These are phyloP conservation scores for Fusarium armeniacum DNA, from an alignment of 2,329 filamentous ascomycete genomes.

Conservation along the genomic window DNA sequence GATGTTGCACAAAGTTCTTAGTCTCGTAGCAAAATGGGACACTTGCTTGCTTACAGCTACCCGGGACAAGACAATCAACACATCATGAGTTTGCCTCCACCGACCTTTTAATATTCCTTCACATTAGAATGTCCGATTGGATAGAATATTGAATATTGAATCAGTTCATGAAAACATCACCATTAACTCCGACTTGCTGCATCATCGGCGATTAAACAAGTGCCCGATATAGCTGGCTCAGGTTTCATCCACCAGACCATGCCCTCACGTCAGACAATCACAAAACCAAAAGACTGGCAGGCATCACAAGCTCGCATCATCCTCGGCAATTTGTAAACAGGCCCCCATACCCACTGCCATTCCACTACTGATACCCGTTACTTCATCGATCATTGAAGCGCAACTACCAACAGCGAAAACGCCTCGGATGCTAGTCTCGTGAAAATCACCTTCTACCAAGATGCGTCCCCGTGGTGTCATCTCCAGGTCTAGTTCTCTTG, in stretches of 20 bases:
- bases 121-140: background rate
- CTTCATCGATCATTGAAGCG: background rate
- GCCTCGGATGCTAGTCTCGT: background rate
- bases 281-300: accelerated
- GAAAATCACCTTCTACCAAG: background rate
- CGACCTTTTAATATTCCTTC: background rate
- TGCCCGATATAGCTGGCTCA: background rate
- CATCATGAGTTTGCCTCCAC: background rate
- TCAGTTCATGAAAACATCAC: background rate
- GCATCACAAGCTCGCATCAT: background rate
- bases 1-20: accelerated
- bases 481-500: background rate
- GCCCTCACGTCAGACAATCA: too few relatives aligned
- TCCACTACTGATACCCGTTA: background rate
- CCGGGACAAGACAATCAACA: background rate
- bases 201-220: background rate
- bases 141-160: background rate
- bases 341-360: background rate
- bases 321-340: constrained; percentile 17
- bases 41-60: background rate
- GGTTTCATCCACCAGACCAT: too few relatives aligned
- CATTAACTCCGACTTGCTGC: background rate
- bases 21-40: background rate
- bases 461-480: background rate
- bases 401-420: constrained; percentile 5